These are phyloP conservation scores for Aspergillus ibericus DNA, from an alignment of 2,329 filamentous ascomycete species.

Conservation along the genomic window DNA sequence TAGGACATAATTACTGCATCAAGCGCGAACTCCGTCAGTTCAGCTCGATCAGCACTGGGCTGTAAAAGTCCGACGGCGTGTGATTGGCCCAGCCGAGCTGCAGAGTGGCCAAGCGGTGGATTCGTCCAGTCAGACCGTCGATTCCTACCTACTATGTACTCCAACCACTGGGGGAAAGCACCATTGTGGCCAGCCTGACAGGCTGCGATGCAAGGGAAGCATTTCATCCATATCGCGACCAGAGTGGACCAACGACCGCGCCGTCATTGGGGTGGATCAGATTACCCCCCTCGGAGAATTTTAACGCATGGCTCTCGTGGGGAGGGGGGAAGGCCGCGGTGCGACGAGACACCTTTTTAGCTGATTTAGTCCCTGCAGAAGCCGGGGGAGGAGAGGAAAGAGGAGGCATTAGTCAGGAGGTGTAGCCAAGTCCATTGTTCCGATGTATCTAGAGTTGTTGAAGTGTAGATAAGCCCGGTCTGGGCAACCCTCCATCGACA, in stretches of 20 bases:
- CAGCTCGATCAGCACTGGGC: not conserved
- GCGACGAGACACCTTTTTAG: not conserved
- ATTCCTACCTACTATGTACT: not conserved
- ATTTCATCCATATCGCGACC: not conserved
- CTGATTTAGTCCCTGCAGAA: not conserved
- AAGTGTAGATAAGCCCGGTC: not conserved
- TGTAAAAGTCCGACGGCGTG: not conserved
- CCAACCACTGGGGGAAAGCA: not conserved
- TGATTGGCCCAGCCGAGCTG: not conserved
- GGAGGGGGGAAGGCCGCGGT: not conserved
- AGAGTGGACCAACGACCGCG: not conserved
- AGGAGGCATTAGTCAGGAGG: not conserved
- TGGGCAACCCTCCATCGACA: not conserved
- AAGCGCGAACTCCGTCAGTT: not conserved
- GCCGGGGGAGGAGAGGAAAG: not conserved
- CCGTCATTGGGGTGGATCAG: not conserved
- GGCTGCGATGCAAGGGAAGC: not conserved
- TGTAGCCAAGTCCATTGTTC: not conserved
- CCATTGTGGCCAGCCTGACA: not conserved
- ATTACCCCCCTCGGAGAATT: slow-evolving; percentile 4
- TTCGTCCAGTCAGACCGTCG: not conserved
- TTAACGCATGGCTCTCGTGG: slow-evolving; percentile 1
- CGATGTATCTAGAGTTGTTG: not conserved
- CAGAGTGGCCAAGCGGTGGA: not conserved
- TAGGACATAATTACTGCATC: not conserved